Evolutionary conservation across 2,329 filamentous ascomycete genomes (phyloP), one percentile per base, ranked within the genome.

Genomic region (Beauveria medogensis): DNA sequence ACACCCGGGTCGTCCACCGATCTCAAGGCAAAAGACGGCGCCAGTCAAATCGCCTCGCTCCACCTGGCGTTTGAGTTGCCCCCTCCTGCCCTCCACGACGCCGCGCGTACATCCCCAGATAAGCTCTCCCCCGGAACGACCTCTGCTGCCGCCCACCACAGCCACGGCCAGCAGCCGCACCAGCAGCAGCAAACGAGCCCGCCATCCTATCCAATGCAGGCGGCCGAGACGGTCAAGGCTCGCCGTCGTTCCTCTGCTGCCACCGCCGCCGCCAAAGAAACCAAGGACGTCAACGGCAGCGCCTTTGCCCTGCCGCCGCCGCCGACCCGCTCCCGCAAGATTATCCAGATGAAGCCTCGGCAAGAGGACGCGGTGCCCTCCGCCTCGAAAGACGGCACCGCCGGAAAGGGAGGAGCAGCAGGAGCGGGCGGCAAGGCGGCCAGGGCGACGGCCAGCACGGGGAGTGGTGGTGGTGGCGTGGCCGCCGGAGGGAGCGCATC

Each of bases 331-430:
- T 90, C 91, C 47, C 88, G 93, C 69, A 97, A 95, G 77, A 97
- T 99, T 71, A 97, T 97, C 62, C 93, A 97, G 76, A 96, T 97
- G 92, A 96, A 96, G 74, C 93, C 84, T 20, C 75, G 78, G 28
- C 68, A 73, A 34, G 76, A 83, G 66, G 70, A 78, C 63, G 34
- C 34, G 34, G 34, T 14, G 34, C 70, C 75, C 59, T 65, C 71
- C 41, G 64, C 66, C 24, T 67, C 69, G 24, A 70, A 69, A 63
- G 66, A 67, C 20, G 61, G 60, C 30, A 70, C 66, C 6, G 14
- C 16, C n/a, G 40, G 37, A 30, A 55, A 43, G 7, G 37, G 56
- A 7, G 26, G 47, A 22, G 56, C 55, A 24, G 57, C 28, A 28
- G 51, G 47, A 50, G 14, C 24, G 14, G 24, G 59, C 16, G 14